Evolutionary conservation across 2,329 filamentous ascomycete species (phyloP), one percentile per base, ranked within the genome.

Genomic region (Fusarium brachygibbosum): DNA sequence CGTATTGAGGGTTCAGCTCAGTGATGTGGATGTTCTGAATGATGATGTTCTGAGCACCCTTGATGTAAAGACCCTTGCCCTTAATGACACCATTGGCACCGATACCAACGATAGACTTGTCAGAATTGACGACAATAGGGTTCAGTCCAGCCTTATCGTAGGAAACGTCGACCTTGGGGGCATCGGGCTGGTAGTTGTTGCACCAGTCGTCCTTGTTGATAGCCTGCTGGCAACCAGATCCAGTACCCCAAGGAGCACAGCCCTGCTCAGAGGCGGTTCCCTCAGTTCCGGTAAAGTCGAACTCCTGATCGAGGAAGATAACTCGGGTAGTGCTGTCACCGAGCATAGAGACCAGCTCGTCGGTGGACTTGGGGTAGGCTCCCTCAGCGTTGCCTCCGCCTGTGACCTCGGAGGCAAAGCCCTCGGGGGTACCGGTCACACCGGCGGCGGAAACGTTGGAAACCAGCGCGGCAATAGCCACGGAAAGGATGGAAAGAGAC

Each of bases 191-290:
- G 76, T 90, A 87, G 80, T 89, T 88, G 59, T 76, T 80, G 77
- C 88, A 90, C 84, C 86, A 88, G 74, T 82, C 74, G 74, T 88
- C 78, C 79, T 87, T 80, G 79, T 89, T 86, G 75, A 90, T 89
- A 65, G 88, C 86, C 37, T 83, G 70, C 80, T 90, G 88, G 77
- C 88, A 87, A 7, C 63, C 79, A 4, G 83, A 77, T 11, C 75
- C 82, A 25, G 85, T 87, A 32, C 85, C 87, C 79, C 84, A 87
- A 14, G 88, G 87, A n/a, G 86, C 84, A 74, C 88, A 90, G 31
- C 88, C 88, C 23, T 81, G 83, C 32, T 76, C 82, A 25, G 81
- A 85, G 6, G 79, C 80, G 5, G 81, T 85, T 52, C 87, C 87
- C 75, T 89, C 87, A 19, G 82, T 82, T 38, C 81, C 82, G 28